Evolutionary conservation across 306 rosid genomes (phyloP), one percentile per base, ranked within the genome.

Genomic region (Acacia melanoxylon): DNA sequence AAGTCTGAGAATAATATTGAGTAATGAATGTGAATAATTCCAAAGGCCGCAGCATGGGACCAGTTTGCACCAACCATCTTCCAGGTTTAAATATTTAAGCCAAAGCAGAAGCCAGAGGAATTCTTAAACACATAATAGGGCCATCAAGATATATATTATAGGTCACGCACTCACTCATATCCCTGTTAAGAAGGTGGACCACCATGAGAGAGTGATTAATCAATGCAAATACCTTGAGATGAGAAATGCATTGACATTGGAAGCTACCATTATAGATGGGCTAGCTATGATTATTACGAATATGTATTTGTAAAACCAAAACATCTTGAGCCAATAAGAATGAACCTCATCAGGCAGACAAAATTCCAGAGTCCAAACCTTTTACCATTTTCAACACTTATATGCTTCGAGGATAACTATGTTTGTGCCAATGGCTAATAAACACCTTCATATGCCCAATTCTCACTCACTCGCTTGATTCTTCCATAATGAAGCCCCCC

Each of bases 161-260:
- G 81, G 48, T 68, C 24, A 29, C 25, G n/a, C 82, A 62, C 58
- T 48, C 81, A 49, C 58, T 48, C 62, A 74, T 54, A 65, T 75
- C 72, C 78, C 35, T 56, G 78, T 71, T 70, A 80, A 56, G 76
- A 14, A n/a, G 22, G 85, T 74, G 76, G 84, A 58, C 78, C 83
- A 77, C 56, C 81, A 51, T 49, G 31, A 68, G 77, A 45, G 31
- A 20, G 17, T 13, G 51, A 44, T 75, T 75, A 69, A 52, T 75
- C 35, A 69, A 54, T 69, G 66, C 44, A 31, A 59, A 71, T 73
- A 33, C 45, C 80, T 24, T 59, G 82, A 78, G 78, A 72, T 35
- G 40, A 81, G 20, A 44, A 24, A 22, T 17, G 49, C 31, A 68
- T 77, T 61, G n/a, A 52, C 59, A 52, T 83, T 75, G n/a, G 77